Conservation (phyloP, 1,284 basidiomycete species). For the Fomes fomentarius region DNA sequence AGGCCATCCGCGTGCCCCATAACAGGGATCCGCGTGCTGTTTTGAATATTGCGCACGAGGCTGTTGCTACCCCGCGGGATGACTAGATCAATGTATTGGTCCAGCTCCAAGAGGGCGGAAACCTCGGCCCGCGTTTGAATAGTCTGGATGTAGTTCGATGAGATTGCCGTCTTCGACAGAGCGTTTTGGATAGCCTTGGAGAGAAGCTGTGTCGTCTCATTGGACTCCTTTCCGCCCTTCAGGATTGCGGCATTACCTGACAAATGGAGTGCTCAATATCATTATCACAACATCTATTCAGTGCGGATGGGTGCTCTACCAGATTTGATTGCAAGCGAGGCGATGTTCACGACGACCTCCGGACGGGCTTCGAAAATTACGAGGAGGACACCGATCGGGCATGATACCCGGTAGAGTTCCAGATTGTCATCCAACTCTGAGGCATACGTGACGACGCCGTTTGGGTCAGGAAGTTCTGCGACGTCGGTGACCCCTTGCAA, state of each 20-base stretch:
- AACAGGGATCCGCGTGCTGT: constrained; percentile 91
- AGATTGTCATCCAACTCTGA: constrained; percentile 85
- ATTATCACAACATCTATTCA: background rate
- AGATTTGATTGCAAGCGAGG: constrained; percentile 94
- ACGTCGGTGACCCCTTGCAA: constrained; percentile 91
- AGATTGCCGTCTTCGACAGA: constrained; percentile 73
- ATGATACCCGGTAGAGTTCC: constrained; percentile 92
- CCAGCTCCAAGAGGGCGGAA: constrained; percentile 82
- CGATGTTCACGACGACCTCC: constrained; percentile 98
- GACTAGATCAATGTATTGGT: constrained; percentile 94
- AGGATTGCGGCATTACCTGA: constrained; percentile 92
- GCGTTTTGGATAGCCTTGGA: constrained; percentile 83
- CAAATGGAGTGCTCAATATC: background rate
- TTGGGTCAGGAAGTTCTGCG: constrained; percentile 84
- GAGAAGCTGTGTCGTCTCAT: constrained; percentile 75
- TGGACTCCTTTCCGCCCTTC: constrained; percentile 96
- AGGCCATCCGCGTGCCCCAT: constrained; percentile 99
- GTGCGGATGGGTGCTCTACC: constrained; percentile 50
- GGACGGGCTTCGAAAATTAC: constrained; percentile 98
- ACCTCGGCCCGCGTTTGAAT: constrained; percentile 95
- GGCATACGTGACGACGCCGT: constrained; percentile 87
- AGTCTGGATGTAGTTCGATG: constrained; percentile 85
- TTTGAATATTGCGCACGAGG: constrained; percentile 89
- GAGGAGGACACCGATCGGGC: constrained; percentile 95
- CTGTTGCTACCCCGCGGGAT: constrained; percentile 95